Evolutionary conservation across 106 monocot genomes (phyloP), one percentile per base, ranked within the genome.

Genomic region (Dioscorea dumetorum): DNA sequence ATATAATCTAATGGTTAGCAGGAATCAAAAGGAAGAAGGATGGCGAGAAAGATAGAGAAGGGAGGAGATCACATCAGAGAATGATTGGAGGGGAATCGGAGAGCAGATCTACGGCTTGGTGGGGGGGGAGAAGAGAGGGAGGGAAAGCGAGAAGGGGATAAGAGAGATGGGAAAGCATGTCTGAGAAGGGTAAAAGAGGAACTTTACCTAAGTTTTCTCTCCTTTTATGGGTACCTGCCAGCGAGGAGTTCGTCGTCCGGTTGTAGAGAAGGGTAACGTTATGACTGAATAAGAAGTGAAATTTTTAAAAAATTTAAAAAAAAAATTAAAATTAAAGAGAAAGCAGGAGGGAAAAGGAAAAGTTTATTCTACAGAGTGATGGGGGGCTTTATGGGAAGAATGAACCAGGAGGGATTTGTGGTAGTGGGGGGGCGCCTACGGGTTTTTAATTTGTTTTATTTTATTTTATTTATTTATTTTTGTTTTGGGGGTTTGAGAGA

Each of bases 71-170:
- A 61, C 60, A 71, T 75, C 58, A 66, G 20, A 4, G 11, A 0
- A 17, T 21, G 23, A 17, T n/a, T 16, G n/a, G 28, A 32, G 50
- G 53, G 56, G 48, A 54, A 5, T 17, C 20, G 7, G 20, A 20
- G 48, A 34, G 53, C 14, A 75, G 75, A 81, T 71, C 72, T 78
- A 81, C 78, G 82, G 72, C 66, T 73, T 64, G 59, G 57, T 22
- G 23, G 22, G 23, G 22, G 13, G 28, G 33, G 13, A 22, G 33
- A 48, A 57, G 49, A 68, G 58, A 19, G 49, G 21, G 16, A 57
- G 54, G 22, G 41, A 15, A 22, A 61, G 16, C 49, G 54, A n/a
- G 41, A 15, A 22, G 60, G 50, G 52, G 69, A 60, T 13, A 60
- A 23, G 9, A 48, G 19, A 8, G 41, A 20, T 19, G 12, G 48